Evolutionary conservation across 2,329 filamentous ascomycete species (phyloP).

Genomic region (Pestalotiopsis sp.): DNA sequence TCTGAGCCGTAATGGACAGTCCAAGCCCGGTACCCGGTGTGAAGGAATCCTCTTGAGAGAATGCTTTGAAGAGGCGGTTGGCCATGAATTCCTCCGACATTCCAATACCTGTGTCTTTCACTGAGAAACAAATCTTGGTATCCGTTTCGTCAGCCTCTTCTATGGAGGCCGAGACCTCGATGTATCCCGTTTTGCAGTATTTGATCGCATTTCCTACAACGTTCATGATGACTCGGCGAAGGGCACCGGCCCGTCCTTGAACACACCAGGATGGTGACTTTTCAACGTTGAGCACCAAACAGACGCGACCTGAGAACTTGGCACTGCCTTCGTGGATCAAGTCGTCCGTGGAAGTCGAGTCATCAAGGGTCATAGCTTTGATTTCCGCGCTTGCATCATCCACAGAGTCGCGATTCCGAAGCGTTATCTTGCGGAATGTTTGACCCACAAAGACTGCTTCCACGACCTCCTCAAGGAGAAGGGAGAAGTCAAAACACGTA

Average conservation of each 20-base stretch:
- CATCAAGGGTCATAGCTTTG: not conserved
- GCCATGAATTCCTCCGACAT: slow-evolving; percentile 65
- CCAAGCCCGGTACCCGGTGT: slow-evolving; percentile 65
- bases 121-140: slow-evolving; percentile 55
- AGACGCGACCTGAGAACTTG: slow-evolving; percentile 26
- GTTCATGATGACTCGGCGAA: slow-evolving; percentile 62
- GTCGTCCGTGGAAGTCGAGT: not conserved
- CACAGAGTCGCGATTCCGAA: not conserved
- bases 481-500: slow-evolving; percentile 36
- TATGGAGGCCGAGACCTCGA: slow-evolving; percentile 31
- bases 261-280: slow-evolving; percentile 51
- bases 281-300: slow-evolving; percentile 53
- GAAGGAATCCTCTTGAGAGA: slow-evolving; percentile 64
- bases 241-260: slow-evolving; percentile 52
- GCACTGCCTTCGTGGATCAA: slow-evolving; percentile 28
- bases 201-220: slow-evolving; percentile 65
- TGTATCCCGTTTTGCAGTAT: slow-evolving; percentile 47
- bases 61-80: slow-evolving; percentile 63
- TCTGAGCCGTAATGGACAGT: slow-evolving; percentile 62
- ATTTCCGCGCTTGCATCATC: slow-evolving; percentile 49
- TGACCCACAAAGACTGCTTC: slow-evolving; percentile 50
- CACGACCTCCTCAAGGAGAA: slow-evolving; percentile 46
- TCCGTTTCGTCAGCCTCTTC: slow-evolving; percentile 14
- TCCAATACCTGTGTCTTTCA: slow-evolving; percentile 66
- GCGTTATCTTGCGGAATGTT: slow-evolving; percentile 28